Evolutionary conservation across 1,139 yeast genomes (phyloP), one percentile per base, ranked within the genome.

Genomic region (Sugiyamaella neomexicana): DNA sequence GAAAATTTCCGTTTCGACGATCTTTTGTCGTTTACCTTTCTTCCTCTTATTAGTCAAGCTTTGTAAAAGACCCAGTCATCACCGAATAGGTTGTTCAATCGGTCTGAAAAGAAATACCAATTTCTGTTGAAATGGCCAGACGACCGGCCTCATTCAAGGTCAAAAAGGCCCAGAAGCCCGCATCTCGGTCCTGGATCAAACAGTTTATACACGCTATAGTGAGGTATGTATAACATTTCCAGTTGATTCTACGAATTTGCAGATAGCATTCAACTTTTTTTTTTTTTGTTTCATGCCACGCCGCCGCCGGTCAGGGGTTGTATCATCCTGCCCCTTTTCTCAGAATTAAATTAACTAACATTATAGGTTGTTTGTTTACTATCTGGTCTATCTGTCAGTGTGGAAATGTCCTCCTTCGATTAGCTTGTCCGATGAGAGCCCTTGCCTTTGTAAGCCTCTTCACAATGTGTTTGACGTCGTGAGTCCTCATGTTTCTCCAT

Each of bases 381-480:
- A 67, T 52, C 17, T 62, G 44, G 55, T 65, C 23, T 66, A 59
- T 43, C 55, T 67, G 53, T 54, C 62, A 5, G 23, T 64, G 10
- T 65, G 68, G 67, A 51, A 53, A 44, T 67, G 70, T 49, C 69
- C 70, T 2, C 60, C 60, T 1, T 37, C 60, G 25, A 17, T 58
- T 2, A 52, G n/a, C 27, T 23, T 54, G 27, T 49, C 54, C 8
- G 47, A 46, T 29, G 55, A 55, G 9, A 46, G 53, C 15, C 69
- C 68, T 2, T 52, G 53, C 8, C 54, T 64, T 29, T 65, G 69
- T 55, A n/a, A 34, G 12, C 64, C 67, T 2, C 43, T 65, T 25
- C 65, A 62, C 45, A 37, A 47, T 34, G 38, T 34, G 38, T 56
- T 60, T 32, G 55, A 55, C 29, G 29, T 27, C 2, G 44, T 55